Evolutionary conservation across 106 monocot species (phyloP).

Genomic region (Dioscorea dumetorum): DNA sequence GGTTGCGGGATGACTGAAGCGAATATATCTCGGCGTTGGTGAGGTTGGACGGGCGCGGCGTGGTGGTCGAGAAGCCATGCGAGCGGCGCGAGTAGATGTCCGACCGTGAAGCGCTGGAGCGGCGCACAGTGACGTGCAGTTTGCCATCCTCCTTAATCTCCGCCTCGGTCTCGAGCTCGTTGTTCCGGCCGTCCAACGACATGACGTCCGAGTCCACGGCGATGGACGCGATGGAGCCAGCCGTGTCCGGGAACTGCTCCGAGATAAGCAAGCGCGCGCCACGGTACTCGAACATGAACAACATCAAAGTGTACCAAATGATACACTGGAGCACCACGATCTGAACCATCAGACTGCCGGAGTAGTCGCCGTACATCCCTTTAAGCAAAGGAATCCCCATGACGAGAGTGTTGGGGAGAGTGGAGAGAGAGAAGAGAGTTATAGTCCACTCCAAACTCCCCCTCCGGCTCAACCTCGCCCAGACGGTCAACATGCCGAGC

Average conservation of each 20-base stretch:
- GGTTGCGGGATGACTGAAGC: slow-evolving; percentile 88
- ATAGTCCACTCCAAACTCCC: slow-evolving; percentile 79
- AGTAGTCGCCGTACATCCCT: slow-evolving; percentile 89
- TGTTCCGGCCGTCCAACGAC: slow-evolving; percentile 64
- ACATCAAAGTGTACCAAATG: slow-evolving; percentile 96
- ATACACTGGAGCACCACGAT: slow-evolving; percentile 94
- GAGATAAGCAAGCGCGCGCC: slow-evolving; percentile 61
- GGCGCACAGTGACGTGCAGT: slow-evolving; percentile 69
- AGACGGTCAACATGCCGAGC: slow-evolving; percentile 32
- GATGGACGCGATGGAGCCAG: slow-evolving; percentile 63
- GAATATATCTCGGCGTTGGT: slow-evolving; percentile 99
- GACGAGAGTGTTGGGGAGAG: slow-evolving; percentile 95
- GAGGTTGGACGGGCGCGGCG: slow-evolving; percentile 85
- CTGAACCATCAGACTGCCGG: slow-evolving; percentile 86
- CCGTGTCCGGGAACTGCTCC: slow-evolving; percentile 76
- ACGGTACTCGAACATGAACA: slow-evolving; percentile 88
- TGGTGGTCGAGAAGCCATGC: slow-evolving; percentile 59
- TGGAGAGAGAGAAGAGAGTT: slow-evolving; percentile 87
- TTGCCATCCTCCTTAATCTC: slow-evolving; percentile 74
- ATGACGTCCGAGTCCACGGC: slow-evolving; percentile 75
- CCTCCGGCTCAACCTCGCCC: slow-evolving; percentile 38
- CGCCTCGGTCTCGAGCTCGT: slow-evolving; percentile 59
- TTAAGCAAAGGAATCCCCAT: slow-evolving; percentile 88
- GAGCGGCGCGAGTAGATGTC: slow-evolving; percentile 83
- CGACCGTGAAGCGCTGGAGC: slow-evolving; percentile 85